These are phyloP conservation scores for Beta macrorhiza DNA, from an alignment of 179 eudicot genomes.

Conservation along the genomic window DNA sequence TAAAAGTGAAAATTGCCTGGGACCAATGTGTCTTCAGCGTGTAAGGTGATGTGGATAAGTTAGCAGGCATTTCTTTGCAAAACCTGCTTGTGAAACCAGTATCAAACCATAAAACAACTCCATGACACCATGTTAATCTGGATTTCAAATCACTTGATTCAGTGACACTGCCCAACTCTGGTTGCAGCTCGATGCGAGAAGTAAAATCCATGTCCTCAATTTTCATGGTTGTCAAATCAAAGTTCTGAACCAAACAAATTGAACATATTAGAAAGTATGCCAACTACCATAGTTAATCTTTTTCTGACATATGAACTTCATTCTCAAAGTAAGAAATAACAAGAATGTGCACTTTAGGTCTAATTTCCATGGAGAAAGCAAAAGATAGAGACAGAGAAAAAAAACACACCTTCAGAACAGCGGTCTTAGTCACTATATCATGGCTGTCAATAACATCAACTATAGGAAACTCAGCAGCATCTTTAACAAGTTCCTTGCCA, in stretches of 20 bases:
- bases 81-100: slow-evolving; percentile 79
- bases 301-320: not conserved
- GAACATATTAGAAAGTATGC: not conserved
- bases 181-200: slow-evolving; percentile 55
- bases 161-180: slow-evolving; percentile 20
- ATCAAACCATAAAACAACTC: slow-evolving; percentile 87
- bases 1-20: slow-evolving; percentile 76
- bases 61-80: slow-evolving; percentile 64
- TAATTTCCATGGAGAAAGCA: not conserved
- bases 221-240: slow-evolving; percentile 76
- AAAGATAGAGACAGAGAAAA: not conserved
- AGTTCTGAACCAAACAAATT: slow-evolving; percentile 47
- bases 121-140: slow-evolving; percentile 58
- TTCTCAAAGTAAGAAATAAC: not conserved
- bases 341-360: not conserved
- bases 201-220: slow-evolving; percentile 82
- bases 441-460: slow-evolving; percentile 69
- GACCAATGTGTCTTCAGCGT: slow-evolving; percentile 77
- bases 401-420: slow-evolving; percentile 65
- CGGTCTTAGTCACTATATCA: slow-evolving; percentile 70
- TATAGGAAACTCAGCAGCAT: slow-evolving; percentile 74
- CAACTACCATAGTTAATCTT: not conserved
- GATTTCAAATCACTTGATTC: slow-evolving; percentile 19
- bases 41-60: slow-evolving; percentile 82
- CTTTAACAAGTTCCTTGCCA: slow-evolving; percentile 79